Percentiles rank a stretch among this genome's conserved stretches.
These are phyloP conservation scores for Aspergillus steynii DNA, from an alignment of 495 filamentous ascomycete genomes.

Conservation along the genomic window DNA sequence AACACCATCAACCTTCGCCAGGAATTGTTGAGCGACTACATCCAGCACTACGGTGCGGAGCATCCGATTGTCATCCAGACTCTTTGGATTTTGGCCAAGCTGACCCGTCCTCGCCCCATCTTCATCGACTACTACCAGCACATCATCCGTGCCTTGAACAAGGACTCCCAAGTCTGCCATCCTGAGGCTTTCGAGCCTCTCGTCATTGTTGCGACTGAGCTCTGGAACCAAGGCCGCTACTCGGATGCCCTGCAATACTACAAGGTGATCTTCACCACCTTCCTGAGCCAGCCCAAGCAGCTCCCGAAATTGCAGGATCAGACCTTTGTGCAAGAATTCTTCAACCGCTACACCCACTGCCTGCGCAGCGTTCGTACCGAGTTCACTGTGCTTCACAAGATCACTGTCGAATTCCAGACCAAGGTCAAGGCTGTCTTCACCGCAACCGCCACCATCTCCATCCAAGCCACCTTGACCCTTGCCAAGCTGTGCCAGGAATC, in stretches of 20 bases:
- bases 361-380: constrained; percentile 36
- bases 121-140: constrained; percentile 45
- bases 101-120: constrained; percentile 37
- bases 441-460: constrained; percentile 36
- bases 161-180: constrained; percentile 32
- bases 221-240: constrained; percentile 41
- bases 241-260: constrained; percentile 37
- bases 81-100: constrained; percentile 35
- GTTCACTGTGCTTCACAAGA: constrained; percentile 32
- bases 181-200: constrained; percentile 39
- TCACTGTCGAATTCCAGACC: constrained; percentile 33
- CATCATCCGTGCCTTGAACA: constrained; percentile 38
- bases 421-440: constrained; percentile 36
- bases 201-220: constrained; percentile 38
- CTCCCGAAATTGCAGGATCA: constrained; percentile 34
- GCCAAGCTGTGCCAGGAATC: constrained; percentile 42
- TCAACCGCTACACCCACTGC: constrained; percentile 37
- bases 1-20: constrained; percentile 35
- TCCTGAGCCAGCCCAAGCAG: constrained; percentile 32
- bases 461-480: constrained; percentile 38
- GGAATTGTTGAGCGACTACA: constrained; percentile 39
- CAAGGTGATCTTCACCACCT: constrained; percentile 36
- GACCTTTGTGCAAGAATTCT: constrained; percentile 33
- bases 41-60: constrained; percentile 33
- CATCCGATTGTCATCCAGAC: constrained; percentile 34